Evolutionary conservation across 805 yeast species (phyloP).

Genomic region (Candida maltosa): DNA sequence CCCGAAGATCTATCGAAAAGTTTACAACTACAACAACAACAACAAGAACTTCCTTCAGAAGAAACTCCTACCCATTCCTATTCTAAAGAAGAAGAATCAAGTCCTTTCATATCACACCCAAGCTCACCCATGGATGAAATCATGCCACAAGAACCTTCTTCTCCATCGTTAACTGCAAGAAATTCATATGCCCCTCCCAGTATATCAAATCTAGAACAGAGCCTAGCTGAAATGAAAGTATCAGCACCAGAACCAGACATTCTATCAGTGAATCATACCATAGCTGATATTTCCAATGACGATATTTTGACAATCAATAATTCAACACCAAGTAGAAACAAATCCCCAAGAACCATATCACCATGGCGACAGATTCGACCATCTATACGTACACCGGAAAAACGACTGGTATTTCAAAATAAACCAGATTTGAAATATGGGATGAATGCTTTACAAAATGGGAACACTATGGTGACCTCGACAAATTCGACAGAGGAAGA

Average conservation of each 20-base stretch:
- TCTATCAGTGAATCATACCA: constrained; percentile 5
- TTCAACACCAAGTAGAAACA: constrained; percentile 6
- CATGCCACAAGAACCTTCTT: background rate
- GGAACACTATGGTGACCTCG: too few relatives aligned
- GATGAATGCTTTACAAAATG: too few relatives aligned
- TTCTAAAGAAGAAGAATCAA: too few relatives aligned
- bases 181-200: constrained; percentile 11
- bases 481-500: constrained; percentile 22
- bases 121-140: constrained; percentile 7
- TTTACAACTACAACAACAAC: too few relatives aligned
- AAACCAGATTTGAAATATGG: constrained; percentile 3
- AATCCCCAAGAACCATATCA: constrained; percentile 5
- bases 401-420: background rate
- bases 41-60: too few relatives aligned
- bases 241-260: too few relatives aligned
- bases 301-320: constrained; percentile 17
- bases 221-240: constrained; percentile 11
- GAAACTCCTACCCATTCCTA: too few relatives aligned
- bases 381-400: constrained; percentile 3
- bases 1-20: constrained; percentile 3
- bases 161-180: background rate
- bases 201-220: constrained; percentile 10
- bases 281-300: constrained; percentile 13
- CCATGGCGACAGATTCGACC: constrained; percentile 25
- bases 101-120: constrained; percentile 19